These are phyloP conservation scores for Kluyveromyces sp. DNA, from an alignment of 1,139 yeast genomes.

Conservation along the genomic window DNA sequence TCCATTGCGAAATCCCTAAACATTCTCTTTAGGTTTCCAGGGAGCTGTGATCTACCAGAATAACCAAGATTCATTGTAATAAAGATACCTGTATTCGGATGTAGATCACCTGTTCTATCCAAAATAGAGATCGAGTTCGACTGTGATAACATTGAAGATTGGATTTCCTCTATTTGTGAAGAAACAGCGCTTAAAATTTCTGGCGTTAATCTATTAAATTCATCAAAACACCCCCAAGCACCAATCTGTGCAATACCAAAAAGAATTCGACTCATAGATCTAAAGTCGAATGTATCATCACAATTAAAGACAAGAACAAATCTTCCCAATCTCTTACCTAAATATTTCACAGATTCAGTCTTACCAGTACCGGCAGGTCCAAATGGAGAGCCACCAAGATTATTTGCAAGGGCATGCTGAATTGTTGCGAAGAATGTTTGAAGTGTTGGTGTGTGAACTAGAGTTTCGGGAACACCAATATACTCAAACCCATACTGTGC, in stretches of 20 bases:
- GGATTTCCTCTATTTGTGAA: constrained; percentile 70
- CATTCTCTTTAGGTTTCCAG: constrained; percentile 76
- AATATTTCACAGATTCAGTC: constrained; percentile 82
- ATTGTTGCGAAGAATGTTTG: constrained; percentile 59
- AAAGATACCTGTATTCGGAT: constrained; percentile 62
- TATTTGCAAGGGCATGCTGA: constrained; percentile 67
- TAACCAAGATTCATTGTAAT: constrained; percentile 91
- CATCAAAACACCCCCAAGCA: constrained; percentile 96
- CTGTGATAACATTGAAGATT: constrained; percentile 37
- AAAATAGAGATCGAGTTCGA: constrained; percentile 39
- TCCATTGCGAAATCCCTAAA: constrained; percentile 74
- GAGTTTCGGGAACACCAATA: constrained; percentile 63
- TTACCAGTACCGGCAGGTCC: constrained; percentile 99
- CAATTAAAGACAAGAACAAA: constrained; percentile 85
- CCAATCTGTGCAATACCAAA: constrained; percentile 82
- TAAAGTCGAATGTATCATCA: constrained; percentile 82
- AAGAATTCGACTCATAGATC: constrained; percentile 69
- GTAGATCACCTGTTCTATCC: constrained; percentile 39
- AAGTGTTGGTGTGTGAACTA: constrained; percentile 73
- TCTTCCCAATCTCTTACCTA: constrained; percentile 73
- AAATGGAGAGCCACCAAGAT: constrained; percentile 82
- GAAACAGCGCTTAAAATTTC: constrained; percentile 78
- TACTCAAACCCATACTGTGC: constrained; percentile 76
- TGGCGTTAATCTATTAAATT: constrained; percentile 74
- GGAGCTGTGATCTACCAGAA: constrained; percentile 72